Evolutionary conservation across 345 rosid genomes (phyloP).

Genomic region (Theobroma cacao): DNA sequence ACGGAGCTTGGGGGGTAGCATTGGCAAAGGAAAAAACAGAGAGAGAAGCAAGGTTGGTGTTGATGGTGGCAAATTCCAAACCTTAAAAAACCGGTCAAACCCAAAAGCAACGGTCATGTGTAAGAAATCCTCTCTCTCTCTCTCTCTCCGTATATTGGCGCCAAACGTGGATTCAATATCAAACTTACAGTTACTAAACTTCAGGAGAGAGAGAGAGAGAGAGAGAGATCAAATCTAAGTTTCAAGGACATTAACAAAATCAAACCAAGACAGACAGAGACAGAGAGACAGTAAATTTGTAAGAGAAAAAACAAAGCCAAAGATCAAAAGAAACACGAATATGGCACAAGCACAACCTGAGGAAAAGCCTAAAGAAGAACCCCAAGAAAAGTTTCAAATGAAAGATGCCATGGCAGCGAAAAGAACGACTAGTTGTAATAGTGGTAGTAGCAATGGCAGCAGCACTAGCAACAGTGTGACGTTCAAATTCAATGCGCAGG

Average conservation of each 20-base stretch:
- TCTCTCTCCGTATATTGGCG: conserved; percentile 34
- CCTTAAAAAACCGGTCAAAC: conserved; percentile 42
- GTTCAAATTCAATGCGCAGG: conserved; percentile 93
- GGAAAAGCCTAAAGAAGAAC: conserved; percentile 30
- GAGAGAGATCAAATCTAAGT: conserved; percentile 20
- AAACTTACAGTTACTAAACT: conserved; percentile 41
- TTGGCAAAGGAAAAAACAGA: neutral
- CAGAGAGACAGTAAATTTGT: neutral
- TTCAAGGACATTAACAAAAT: neutral
- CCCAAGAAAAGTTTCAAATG: conserved; percentile 8
- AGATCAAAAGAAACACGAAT: neutral
- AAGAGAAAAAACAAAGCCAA: neutral
- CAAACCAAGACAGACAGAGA: neutral
- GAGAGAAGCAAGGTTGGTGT: neutral
- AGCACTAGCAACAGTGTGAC: conserved; percentile 26
- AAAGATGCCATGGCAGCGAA: conserved; percentile 22
- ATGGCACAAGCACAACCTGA: conserved; percentile 65
- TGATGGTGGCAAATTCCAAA: conserved; percentile 9
- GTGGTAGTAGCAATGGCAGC: conserved; percentile 21
- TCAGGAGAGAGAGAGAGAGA: conserved; percentile 30
- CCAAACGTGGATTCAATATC: conserved; percentile 56
- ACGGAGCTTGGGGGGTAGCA: neutral
- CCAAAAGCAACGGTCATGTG: conserved; percentile 35
- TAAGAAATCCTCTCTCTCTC: neutral
- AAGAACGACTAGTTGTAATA: conserved; percentile 19